phyloP scores from a whole-genome alignment of 305 asterid species.

The Rubia tinctorum region DNA sequence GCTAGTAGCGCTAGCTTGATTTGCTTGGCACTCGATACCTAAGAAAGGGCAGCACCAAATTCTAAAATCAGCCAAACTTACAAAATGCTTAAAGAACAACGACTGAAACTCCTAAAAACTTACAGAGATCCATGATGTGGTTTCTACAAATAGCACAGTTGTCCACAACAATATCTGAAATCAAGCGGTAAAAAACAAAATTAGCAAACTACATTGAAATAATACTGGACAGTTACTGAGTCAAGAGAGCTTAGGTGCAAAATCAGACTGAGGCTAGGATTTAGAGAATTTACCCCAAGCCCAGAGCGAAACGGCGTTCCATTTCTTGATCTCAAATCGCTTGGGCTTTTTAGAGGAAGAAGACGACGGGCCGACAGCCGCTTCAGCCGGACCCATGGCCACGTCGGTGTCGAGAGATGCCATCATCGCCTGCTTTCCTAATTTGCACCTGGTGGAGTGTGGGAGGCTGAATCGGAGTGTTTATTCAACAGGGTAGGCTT shows the following conservation, averaged over 20 bases:
- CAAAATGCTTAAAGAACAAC: not conserved
- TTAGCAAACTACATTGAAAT: not conserved
- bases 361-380: slow-evolving; percentile 45
- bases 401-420: slow-evolving; percentile 42
- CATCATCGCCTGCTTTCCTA: slow-evolving; percentile 22
- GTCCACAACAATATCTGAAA: slow-evolving; percentile 89
- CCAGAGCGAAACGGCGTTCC: slow-evolving; percentile 98
- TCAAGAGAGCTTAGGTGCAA: not conserved
- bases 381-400: slow-evolving; percentile 55
- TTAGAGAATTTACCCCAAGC: slow-evolving; percentile 70
- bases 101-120: slow-evolving; percentile 19
- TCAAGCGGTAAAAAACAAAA: not conserved
- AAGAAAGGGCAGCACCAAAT: slow-evolving; percentile 19
- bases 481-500: not conserved
- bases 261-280: slow-evolving; percentile 7
- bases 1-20: slow-evolving; percentile 92
- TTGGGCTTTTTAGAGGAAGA: slow-evolving; percentile 53
- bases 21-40: slow-evolving; percentile 96
- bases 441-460: not conserved
- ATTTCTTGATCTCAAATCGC: slow-evolving; percentile 85
- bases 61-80: not conserved
- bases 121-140: slow-evolving; percentile 97
- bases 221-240: not conserved
- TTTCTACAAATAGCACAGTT: slow-evolving; percentile 95
- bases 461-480: not conserved